Conservation (phyloP, 176 grass and related monocot species). For the Pharus latifolius region DNA sequence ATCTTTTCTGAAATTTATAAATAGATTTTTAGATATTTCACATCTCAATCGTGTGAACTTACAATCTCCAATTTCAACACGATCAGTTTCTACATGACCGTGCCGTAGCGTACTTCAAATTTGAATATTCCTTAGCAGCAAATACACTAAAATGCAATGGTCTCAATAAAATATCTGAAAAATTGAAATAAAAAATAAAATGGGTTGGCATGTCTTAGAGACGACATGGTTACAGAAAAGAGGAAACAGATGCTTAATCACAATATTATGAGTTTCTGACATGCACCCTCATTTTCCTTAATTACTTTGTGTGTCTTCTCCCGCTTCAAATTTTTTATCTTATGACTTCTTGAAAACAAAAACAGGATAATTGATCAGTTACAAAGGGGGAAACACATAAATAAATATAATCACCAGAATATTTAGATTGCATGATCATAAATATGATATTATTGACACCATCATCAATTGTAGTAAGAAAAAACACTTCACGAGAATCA, state of each 20-base stretch:
- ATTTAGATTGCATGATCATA: background rate
- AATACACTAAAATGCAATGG: background rate
- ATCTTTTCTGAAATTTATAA: no score
- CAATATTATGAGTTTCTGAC: background rate
- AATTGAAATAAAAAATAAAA: background rate
- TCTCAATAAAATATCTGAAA: constrained; percentile 15
- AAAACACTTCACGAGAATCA: no score
- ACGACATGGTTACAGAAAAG: background rate
- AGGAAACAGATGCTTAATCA: background rate
- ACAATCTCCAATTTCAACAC: no score
- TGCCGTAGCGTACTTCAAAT: no score
- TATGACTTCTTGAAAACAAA: background rate
- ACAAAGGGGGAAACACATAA: background rate
- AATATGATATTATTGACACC: constrained; percentile 63
- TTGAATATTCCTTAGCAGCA: no score
- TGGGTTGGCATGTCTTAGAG: background rate
- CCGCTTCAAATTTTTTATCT: background rate
- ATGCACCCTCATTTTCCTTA: background rate
- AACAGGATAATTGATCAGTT: background rate
- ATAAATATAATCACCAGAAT: background rate
- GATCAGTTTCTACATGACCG: no score
- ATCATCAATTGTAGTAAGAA: constrained; percentile 80
- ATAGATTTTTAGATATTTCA: no score
- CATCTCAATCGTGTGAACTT: no score
- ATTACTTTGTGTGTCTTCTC: background rate